Conservation (phyloP, 371 early-diverging fungal species). For the Mortierella polycephala region DNA sequence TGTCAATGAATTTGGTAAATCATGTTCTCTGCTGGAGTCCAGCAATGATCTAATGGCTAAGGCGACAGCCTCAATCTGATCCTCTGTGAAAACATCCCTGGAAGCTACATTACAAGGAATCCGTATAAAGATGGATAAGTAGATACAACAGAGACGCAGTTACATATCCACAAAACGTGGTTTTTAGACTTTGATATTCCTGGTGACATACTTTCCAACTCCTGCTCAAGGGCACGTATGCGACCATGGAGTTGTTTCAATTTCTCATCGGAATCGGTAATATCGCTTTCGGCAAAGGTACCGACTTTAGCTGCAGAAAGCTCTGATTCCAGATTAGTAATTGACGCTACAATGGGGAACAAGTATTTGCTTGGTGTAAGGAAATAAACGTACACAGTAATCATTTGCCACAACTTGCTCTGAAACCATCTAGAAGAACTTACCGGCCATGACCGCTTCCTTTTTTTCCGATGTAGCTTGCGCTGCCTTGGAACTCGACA, state of each 20-base stretch:
- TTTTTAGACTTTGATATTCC: neutral
- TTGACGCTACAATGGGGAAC: conserved; percentile 11
- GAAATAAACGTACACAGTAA: no score
- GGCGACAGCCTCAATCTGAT: conserved; percentile 19
- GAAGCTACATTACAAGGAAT: conserved; percentile 1
- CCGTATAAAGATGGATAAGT: neutral
- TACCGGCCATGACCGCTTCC: conserved; percentile 21
- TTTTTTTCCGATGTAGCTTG: conserved; percentile 14
- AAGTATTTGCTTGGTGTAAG: neutral
- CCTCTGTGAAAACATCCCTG: conserved; percentile 14
- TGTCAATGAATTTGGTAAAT: conserved; percentile 11
- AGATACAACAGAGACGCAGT: no score
- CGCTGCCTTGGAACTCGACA: conserved; percentile 13
- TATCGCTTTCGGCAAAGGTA: neutral
- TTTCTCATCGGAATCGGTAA: conserved; percentile 2
- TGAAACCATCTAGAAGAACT: neutral
- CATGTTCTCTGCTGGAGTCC: conserved; percentile 16
- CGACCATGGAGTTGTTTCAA: conserved; percentile 4
- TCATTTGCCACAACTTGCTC: neutral
- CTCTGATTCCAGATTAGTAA: conserved; percentile 16
- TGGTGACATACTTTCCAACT: conserved; percentile 15
- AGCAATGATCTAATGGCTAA: conserved; percentile 17
- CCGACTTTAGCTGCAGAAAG: conserved; percentile 7
- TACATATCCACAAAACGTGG: no score
- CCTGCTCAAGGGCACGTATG: conserved; percentile 16